Evolutionary conservation across 345 rosid genomes (phyloP).

Genomic region (Brassica juncea): DNA sequence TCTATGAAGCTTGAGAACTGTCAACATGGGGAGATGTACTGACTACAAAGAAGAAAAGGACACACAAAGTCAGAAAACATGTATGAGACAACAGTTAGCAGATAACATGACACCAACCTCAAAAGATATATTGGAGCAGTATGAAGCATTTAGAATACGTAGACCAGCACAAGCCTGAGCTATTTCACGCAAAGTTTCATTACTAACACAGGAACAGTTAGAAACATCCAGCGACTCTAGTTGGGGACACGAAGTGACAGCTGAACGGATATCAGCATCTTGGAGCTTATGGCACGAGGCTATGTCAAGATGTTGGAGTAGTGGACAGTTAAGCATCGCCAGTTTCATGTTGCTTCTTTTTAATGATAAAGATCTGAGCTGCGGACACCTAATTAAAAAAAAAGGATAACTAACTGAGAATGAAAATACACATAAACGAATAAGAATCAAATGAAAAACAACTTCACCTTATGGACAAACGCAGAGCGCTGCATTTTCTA

Average conservation of each 20-base stretch:
- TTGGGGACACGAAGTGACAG: constrained; percentile 78
- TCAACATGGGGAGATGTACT: constrained; percentile 80
- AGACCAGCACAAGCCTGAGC: constrained; percentile 67
- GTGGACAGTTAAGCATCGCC: constrained; percentile 81
- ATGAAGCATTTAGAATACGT: constrained; percentile 76
- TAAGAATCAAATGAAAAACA: neutral
- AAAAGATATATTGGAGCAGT: constrained; percentile 91
- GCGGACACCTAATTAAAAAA: constrained; percentile 67
- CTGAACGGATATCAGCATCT: constrained; percentile 92
- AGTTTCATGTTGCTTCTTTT: constrained; percentile 89
- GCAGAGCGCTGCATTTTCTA: constrained; percentile 77
- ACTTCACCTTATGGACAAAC: constrained; percentile 74
- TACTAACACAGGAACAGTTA: constrained; percentile 85
- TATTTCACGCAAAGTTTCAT: constrained; percentile 88
- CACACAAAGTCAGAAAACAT: constrained; percentile 30
- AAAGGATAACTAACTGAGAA: neutral
- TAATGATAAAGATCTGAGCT: constrained; percentile 70
- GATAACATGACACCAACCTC: constrained; percentile 62
- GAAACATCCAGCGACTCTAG: constrained; percentile 87
- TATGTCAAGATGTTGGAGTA: constrained; percentile 73
- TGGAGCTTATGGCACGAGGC: constrained; percentile 92
- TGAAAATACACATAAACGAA: constrained; percentile 23
- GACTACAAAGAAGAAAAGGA: constrained; percentile 56
- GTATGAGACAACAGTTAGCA: constrained; percentile 13
- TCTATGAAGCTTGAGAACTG: constrained; percentile 85